phyloP scores from a whole-genome alignment of 257 asterid species.

The Jaltomata sinuosa region DNA sequence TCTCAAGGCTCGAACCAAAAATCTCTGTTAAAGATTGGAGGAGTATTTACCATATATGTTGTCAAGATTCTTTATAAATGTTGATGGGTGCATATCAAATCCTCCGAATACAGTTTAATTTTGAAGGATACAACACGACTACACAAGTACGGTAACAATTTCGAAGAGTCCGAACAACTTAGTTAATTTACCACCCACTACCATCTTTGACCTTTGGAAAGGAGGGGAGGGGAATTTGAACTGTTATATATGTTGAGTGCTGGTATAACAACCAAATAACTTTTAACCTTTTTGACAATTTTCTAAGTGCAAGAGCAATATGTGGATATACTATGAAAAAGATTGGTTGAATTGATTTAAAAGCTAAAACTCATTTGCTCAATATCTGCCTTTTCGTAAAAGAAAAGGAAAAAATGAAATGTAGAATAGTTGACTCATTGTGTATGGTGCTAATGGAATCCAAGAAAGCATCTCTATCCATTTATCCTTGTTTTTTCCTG shows the following conservation, averaged over 20 bases:
- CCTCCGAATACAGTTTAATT: no score
- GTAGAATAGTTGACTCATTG: background rate
- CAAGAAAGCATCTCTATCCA: conserved; percentile 3
- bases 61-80: no score
- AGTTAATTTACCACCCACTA: background rate
- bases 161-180: no score
- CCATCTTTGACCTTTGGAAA: background rate
- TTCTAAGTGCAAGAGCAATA: background rate
- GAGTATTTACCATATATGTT: no score
- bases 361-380: background rate
- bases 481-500: background rate
- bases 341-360: background rate
- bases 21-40: no score
- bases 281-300: conserved; percentile 21
- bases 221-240: background rate
- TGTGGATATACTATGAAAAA: background rate
- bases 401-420: background rate
- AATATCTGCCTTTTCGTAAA: background rate
- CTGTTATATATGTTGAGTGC: conserved; percentile 19
- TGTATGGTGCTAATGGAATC: background rate
- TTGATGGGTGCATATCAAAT: no score
- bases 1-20: no score
- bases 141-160: no score
- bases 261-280: conserved; percentile 15
- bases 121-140: no score